Evolutionary conservation across 768 basidiomycete genomes (phyloP), one percentile per base, ranked within the genome.

Genomic region (Tulasnella sp.): DNA sequence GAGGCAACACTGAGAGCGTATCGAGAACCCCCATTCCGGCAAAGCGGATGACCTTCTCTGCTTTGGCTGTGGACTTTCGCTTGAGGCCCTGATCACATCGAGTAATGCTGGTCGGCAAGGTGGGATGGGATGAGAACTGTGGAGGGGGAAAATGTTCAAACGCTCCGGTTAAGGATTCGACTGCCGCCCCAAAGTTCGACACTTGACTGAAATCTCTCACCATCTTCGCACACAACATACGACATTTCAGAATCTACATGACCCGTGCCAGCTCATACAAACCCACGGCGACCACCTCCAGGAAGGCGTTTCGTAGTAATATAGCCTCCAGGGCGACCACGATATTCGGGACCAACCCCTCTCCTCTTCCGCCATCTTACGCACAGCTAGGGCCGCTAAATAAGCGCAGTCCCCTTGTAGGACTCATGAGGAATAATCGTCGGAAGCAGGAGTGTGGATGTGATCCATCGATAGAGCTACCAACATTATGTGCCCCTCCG

Each of bases 131-230:
- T 54, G 54, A n/a, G n/a, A n/a, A 54, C 1, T 24, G 0, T n/a
- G 22, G 54, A 54, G n/a, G 54, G 24, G 54, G 54, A 54, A 54
- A 14, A 22, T 22, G 48, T n/a, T 7, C 22, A 54, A 54, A 24
- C 54, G 5, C 6, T 46, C 58, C 3, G 58, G 58, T 60, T 60
- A 31, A 60, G 58, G 64, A 69, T 31, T 69, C 64, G 28, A 69
- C 64, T 69, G n/a, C n/a, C 60, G 60, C n/a, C 6, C 60, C n/a
- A 31, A 64, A 64, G 60, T 64, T 64, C 60, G n/a, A 64, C 60
- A 8, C 11, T 31, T 28, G 60, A 64, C 60, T 12, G 60, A 64
- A 18, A 31, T 28, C 28, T 64, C 60, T 28, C 28, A 28, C 60
- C 28, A 34, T 28, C 28, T 64, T n/a, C n/a, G 60, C 28, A n/a